Evolutionary conservation across 1,139 yeast genomes (phyloP).

Genomic region (Geotrichum klebahnii): DNA sequence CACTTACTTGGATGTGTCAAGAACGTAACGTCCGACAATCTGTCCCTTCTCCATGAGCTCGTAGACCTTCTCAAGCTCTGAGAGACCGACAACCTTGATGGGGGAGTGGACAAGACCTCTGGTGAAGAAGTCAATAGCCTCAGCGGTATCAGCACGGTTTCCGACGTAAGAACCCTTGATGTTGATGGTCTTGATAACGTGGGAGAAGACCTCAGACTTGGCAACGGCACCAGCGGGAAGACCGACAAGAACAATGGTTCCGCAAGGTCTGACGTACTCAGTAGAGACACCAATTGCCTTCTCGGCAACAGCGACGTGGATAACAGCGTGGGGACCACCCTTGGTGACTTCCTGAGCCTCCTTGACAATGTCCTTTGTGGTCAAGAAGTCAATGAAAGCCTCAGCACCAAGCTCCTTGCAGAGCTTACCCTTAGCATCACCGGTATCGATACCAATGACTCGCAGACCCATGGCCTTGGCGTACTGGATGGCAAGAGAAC

Average conservation of each 20-base stretch:
- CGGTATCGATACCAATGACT: slow-evolving; percentile 72
- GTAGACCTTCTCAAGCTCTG: slow-evolving; percentile 57
- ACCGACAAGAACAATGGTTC: slow-evolving; percentile 77
- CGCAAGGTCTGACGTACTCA: slow-evolving; percentile 65
- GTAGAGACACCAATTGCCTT: slow-evolving; percentile 66
- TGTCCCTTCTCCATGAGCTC: slow-evolving; percentile 66
- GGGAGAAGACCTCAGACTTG: slow-evolving; percentile 56
- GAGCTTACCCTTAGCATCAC: slow-evolving; percentile 57
- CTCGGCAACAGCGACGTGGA: slow-evolving; percentile 76
- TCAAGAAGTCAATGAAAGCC: slow-evolving; percentile 57
- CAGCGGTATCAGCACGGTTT: slow-evolving; percentile 72
- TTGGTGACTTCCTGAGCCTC: slow-evolving; percentile 55
- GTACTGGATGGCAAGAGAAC: slow-evolving; percentile 74
- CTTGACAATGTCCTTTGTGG: slow-evolving; percentile 47
- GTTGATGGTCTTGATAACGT: slow-evolving; percentile 60
- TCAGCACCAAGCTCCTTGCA: slow-evolving; percentile 64
- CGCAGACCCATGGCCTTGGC: slow-evolving; percentile 80
- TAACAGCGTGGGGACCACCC: slow-evolving; percentile 77
- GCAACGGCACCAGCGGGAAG: slow-evolving; percentile 69
- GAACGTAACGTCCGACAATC: slow-evolving; percentile 68
- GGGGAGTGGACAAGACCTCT: slow-evolving; percentile 68
- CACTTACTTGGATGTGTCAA: slow-evolving; percentile 48
- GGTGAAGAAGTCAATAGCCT: slow-evolving; percentile 67
- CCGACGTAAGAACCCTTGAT: slow-evolving; percentile 78
- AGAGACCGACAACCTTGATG: slow-evolving; percentile 60